A percentile compares a stretch with the other conserved stretches of the same genome.
Evolutionary conservation across 2,329 filamentous ascomycete species (phyloP).

Genomic region (Amauroascus niger): DNA sequence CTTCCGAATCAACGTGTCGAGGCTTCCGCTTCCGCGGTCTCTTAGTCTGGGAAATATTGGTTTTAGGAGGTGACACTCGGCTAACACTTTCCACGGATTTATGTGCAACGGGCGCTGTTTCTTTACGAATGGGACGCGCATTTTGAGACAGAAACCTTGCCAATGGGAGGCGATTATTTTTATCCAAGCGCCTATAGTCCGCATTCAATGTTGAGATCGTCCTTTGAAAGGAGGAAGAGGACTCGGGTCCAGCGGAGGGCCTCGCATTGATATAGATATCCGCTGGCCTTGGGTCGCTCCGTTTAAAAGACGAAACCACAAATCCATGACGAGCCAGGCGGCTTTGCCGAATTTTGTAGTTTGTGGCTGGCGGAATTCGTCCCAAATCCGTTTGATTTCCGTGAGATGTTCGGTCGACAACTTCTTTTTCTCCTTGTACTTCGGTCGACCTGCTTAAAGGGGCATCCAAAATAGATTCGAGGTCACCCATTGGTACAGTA

Average conservation of each 20-base stretch:
- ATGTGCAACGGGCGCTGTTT: background rate
- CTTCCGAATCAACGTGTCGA: constrained; percentile 39
- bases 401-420: background rate
- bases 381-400: background rate
- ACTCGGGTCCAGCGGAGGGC: constrained; percentile 12
- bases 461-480: background rate
- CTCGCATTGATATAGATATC: constrained; percentile 23
- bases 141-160: constrained; percentile 30
- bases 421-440: background rate
- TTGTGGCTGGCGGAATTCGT: background rate
- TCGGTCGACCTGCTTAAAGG: background rate
- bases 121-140: background rate
- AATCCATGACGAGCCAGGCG: constrained; percentile 30
- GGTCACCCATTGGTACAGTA: background rate
- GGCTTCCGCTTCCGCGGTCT: constrained; percentile 32
- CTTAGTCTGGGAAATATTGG: background rate
- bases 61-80: constrained; percentile 13
- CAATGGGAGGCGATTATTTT: constrained; percentile 24
- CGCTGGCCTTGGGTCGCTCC: constrained; percentile 30
- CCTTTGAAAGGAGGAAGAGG: constrained; percentile 24
- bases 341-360: constrained; percentile 3
- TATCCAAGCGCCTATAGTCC: constrained; percentile 21
- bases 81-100: background rate
- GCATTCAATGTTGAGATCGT: constrained; percentile 28
- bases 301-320: constrained; percentile 30